These are phyloP conservation scores for Xylaria sp. DNA, from an alignment of 2,329 filamentous ascomycete genomes.

Conservation along the genomic window DNA sequence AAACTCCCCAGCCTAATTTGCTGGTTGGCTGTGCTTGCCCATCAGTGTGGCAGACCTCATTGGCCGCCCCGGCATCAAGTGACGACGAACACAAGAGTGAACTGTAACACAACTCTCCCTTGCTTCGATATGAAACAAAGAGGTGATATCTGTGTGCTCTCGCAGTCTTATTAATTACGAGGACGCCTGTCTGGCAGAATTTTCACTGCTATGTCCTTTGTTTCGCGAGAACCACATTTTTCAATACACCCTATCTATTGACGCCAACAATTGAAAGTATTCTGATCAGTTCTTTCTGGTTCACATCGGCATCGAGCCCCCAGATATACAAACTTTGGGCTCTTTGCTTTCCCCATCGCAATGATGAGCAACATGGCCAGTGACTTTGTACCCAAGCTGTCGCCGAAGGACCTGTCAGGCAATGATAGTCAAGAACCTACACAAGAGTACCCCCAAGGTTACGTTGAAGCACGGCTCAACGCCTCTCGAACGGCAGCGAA, in stretches of 20 bases:
- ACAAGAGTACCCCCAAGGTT: not conserved
- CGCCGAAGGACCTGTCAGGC: not conserved
- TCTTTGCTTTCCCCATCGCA: too few relatives aligned
- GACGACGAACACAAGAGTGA: not conserved
- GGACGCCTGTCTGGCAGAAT: not conserved
- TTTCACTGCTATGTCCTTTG: too few relatives aligned
- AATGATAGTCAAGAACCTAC: not conserved
- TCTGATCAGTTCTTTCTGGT: too few relatives aligned
- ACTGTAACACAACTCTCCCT: constrained; percentile 12
- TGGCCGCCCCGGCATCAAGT: not conserved
- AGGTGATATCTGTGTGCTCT: not conserved
- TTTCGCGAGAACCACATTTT: too few relatives aligned
- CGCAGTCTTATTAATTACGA: not conserved
- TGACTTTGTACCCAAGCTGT: not conserved
- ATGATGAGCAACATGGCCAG: not conserved
- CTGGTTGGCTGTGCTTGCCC: not conserved
- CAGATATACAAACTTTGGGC: too few relatives aligned
- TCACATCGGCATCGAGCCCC: too few relatives aligned
- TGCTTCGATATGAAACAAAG: not conserved
- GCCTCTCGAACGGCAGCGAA: not conserved
- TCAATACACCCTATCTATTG: too few relatives aligned
- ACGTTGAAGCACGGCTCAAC: not conserved
- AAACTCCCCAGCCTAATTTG: not conserved
- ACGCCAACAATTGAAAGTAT: too few relatives aligned
- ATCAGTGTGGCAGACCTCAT: too few relatives aligned